Conservation (phyloP, 495 filamentous ascomycete species). For the Aspergillus biplanus region DNA sequence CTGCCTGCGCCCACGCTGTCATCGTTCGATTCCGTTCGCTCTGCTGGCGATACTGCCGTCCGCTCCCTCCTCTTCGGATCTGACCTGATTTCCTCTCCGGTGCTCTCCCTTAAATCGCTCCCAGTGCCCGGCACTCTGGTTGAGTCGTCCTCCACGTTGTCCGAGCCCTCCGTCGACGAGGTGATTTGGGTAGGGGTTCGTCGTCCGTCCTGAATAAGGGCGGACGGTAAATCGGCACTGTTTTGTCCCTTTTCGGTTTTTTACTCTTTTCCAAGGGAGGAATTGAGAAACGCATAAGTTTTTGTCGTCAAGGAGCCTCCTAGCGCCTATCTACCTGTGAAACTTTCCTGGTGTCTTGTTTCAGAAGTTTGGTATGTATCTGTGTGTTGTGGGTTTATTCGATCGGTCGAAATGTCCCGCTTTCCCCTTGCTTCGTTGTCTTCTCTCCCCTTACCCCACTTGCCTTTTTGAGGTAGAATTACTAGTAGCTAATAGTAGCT, state of each 20-base stretch:
- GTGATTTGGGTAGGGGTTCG: slow-evolving; percentile 58
- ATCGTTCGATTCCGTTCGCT: slow-evolving; percentile 38
- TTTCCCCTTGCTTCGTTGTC: neutral
- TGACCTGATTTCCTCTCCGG: slow-evolving; percentile 20
- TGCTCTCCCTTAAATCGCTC: slow-evolving; percentile 11
- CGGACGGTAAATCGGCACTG: slow-evolving; percentile 55
- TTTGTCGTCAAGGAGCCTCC: neutral
- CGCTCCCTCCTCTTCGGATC: slow-evolving; percentile 20
- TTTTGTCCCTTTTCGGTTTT: slow-evolving; percentile 11
- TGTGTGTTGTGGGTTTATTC: too few relatives aligned
- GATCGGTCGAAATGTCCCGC: neutral
- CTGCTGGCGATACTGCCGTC: slow-evolving; percentile 36
- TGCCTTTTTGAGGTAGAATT: slow-evolving; percentile 6
- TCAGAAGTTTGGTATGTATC: too few relatives aligned
- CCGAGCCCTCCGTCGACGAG: slow-evolving; percentile 35
- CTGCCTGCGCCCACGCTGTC: slow-evolving; percentile 39
- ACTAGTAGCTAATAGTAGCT: slow-evolving; percentile 10
- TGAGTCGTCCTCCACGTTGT: slow-evolving; percentile 23
- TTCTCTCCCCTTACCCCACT: neutral
- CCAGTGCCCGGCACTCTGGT: slow-evolving; percentile 24
- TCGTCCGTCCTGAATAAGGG: slow-evolving; percentile 63
- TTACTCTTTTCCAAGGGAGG: slow-evolving; percentile 12
- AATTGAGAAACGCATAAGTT: slow-evolving; percentile 3
- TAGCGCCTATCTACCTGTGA: neutral
- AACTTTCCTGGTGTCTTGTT: too few relatives aligned